Evolutionary conservation across 2,329 filamentous ascomycete species (phyloP).

Genomic region (Neonectria neomacrospora): DNA sequence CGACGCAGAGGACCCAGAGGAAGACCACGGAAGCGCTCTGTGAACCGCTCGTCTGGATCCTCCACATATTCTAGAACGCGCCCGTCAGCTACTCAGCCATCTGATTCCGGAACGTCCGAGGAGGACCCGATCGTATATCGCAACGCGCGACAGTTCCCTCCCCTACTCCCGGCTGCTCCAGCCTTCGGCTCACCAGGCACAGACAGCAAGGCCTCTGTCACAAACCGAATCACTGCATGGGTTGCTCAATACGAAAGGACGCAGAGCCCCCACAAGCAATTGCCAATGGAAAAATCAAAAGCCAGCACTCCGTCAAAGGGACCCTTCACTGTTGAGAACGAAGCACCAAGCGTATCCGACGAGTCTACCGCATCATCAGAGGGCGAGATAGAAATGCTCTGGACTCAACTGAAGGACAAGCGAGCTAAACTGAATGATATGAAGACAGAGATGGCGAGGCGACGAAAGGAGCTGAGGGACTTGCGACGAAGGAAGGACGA

Average conservation of each 20-base stretch:
- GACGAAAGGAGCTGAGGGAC: conserved; percentile 47
- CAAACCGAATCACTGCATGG: conserved; percentile 49
- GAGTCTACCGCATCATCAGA: conserved; percentile 40
- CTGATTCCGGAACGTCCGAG: conserved; percentile 42
- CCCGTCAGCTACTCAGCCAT: conserved; percentile 33
- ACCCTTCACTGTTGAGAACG: conserved; percentile 28
- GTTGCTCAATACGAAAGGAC: conserved; percentile 48
- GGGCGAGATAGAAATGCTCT: conserved; percentile 49
- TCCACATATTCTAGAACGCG: conserved; percentile 41
- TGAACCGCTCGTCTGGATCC: conserved; percentile 30
- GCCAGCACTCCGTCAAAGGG: conserved; percentile 19
- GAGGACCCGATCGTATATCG: conserved; percentile 46
- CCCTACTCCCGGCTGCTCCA: conserved; percentile 45
- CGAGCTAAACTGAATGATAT: conserved; percentile 45
- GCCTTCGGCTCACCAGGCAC: conserved; percentile 33
- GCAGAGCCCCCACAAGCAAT: conserved; percentile 37
- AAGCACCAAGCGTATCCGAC: conserved; percentile 9
- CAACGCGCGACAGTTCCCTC: conserved; percentile 48
- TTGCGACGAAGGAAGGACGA: conserved; percentile 49
- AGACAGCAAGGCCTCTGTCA: conserved; percentile 44
- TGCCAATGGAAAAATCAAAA: conserved; percentile 18
- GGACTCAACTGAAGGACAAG: conserved; percentile 51
- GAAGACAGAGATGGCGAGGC: conserved; percentile 48
- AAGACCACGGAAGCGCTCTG: conserved; percentile 1
- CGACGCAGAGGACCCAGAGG: conserved; percentile 6